These are phyloP conservation scores for Pigoraptor vietnamica DNA, from an alignment of 78 protist genomes.

Conservation along the genomic window DNA sequence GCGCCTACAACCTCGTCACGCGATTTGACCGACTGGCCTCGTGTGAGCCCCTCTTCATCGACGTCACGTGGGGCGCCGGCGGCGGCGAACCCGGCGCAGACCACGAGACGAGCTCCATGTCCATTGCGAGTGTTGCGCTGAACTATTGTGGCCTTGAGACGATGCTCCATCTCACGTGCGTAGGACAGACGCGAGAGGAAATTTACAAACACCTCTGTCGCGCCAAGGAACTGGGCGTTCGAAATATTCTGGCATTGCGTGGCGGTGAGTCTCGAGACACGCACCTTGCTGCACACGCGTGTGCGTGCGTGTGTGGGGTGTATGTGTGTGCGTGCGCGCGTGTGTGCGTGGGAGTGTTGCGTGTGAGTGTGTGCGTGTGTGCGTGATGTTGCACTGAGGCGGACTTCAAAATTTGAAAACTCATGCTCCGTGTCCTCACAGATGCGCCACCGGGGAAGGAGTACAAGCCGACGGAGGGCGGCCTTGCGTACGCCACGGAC, in stretches of 20 bases:
- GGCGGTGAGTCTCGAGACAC: conserved; percentile 68
- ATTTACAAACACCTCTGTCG: conserved; percentile 46
- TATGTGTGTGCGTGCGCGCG: not conserved
- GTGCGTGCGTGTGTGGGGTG: not conserved
- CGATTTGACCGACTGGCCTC: conserved; percentile 37
- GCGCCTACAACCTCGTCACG: conserved; percentile 46
- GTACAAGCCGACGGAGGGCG: conserved; percentile 69
- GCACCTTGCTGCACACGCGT: too few species aligned
- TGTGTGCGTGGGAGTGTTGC: not conserved
- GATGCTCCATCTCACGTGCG: conserved; percentile 88
- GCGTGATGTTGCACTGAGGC: not conserved
- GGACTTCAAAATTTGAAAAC: too few species aligned
- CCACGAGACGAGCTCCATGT: not conserved
- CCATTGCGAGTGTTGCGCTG: not conserved
- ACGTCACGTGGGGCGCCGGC: conserved; percentile 40
- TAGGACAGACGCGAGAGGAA: conserved; percentile 55
- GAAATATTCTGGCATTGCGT: conserved; percentile 84
- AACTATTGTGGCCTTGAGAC: conserved; percentile 44
- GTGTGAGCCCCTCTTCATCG: conserved; percentile 22
- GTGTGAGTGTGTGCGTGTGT: not conserved
- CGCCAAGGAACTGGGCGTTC: conserved; percentile 68
- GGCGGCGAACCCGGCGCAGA: not conserved
- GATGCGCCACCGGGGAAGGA: conserved; percentile 84
- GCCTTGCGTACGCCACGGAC: conserved; percentile 81
- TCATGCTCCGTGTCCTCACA: not conserved